Evolutionary conservation across 768 basidiomycete species (phyloP).

Genomic region (Mycena crocata): DNA sequence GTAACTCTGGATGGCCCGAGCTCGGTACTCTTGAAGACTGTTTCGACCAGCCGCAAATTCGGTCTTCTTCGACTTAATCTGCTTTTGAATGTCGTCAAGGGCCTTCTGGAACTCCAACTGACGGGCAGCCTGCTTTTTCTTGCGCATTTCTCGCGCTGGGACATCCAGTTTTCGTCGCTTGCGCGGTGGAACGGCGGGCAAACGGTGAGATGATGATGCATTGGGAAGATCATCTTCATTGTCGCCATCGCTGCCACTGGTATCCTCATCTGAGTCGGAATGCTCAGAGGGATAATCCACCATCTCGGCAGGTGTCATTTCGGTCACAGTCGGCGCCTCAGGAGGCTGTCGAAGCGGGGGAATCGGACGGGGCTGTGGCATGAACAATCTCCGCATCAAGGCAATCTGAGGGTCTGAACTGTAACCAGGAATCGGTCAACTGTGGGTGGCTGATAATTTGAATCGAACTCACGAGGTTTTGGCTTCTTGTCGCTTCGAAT

Average conservation of each 20-base stretch:
- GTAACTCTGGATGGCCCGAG: slow-evolving; percentile 29
- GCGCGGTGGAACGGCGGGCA: not conserved
- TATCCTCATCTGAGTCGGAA: not conserved
- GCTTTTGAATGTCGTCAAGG: slow-evolving; percentile 27
- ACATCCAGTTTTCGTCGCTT: slow-evolving; percentile 4
- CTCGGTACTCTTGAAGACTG: slow-evolving; percentile 32
- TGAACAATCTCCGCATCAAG: slow-evolving; percentile 1
- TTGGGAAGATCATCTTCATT: not conserved
- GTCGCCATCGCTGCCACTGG: not conserved
- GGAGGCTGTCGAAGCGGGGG: not conserved
- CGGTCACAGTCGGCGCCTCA: not conserved
- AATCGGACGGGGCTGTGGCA: not conserved
- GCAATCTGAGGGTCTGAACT: not conserved
- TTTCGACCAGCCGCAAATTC: slow-evolving; percentile 29
- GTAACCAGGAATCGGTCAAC: not conserved
- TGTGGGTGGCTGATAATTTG: not conserved
- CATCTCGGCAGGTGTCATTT: not conserved
- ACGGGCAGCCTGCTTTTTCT: not conserved
- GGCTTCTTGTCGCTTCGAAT: not conserved
- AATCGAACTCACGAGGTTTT: slow-evolving; percentile 1
- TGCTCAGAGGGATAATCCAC: slow-evolving; percentile 4
- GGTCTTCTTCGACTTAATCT: slow-evolving; percentile 26
- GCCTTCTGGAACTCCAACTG: slow-evolving; percentile 10
- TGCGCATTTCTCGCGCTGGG: not conserved
- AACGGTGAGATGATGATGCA: not conserved